A percentile compares a stretch with the other conserved stretches of the same genome.
Conservation (phyloP, 2,329 filamentous ascomycete genomes). For the Drechslerella stenobrocha region DNA sequence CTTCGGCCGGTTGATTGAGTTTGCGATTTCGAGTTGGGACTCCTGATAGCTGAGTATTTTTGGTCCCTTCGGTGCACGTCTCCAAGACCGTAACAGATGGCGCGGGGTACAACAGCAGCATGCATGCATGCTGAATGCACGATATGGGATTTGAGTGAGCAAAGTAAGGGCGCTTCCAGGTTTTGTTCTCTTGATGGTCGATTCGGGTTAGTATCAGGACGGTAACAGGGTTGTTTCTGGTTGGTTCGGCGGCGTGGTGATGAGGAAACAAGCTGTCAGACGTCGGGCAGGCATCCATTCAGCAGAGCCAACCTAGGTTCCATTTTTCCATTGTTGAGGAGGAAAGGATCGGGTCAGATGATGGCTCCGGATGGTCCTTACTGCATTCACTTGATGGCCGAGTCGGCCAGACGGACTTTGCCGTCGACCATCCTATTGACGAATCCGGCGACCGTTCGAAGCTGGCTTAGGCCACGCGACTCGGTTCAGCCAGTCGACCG, state of each 20-base stretch:
- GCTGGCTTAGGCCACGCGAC: slow-evolving; percentile 32
- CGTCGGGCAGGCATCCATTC: background rate
- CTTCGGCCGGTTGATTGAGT: too few species aligned
- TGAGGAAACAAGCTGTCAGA: background rate
- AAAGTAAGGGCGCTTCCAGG: too few species aligned
- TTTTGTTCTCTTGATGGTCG: too few species aligned
- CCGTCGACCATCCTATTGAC: background rate
- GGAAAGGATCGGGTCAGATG: slow-evolving; percentile 29
- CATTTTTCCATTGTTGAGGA: background rate
- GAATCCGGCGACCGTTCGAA: background rate
- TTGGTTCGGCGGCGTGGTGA: background rate
- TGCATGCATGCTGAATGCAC: slow-evolving; percentile 3
- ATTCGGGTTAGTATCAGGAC: background rate
- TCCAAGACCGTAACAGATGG: too few species aligned
- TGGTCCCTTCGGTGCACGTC: too few species aligned
- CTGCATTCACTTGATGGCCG: background rate
- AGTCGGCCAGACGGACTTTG: background rate
- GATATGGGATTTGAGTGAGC: too few species aligned
- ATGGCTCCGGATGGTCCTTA: slow-evolving; percentile 1
- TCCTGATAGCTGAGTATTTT: too few species aligned
- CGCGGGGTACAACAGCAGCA: background rate
- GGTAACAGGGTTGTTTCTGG: slow-evolving; percentile 3
- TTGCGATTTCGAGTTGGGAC: too few species aligned
- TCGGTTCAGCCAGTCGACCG: slow-evolving; percentile 29
- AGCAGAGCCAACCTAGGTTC: background rate